A percentile compares a stretch with the other conserved stretches of the same genome.
Conservation (phyloP, 2,329 filamentous ascomycete species). For the Penicillium digitatum region DNA sequence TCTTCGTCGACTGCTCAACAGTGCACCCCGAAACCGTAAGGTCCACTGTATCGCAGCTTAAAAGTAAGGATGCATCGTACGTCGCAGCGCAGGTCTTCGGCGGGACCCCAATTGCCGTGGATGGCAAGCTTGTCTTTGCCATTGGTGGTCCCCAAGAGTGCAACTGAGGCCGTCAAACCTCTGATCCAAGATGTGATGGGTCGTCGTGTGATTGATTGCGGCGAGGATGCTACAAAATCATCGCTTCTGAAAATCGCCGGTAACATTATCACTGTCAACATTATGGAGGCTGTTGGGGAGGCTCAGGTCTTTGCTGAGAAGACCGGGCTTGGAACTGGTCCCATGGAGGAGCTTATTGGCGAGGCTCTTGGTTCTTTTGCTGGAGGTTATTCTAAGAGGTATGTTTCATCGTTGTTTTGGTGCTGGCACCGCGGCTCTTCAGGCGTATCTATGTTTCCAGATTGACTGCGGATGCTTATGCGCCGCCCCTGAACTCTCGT, state of each 20-base stretch:
- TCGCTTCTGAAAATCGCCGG: slow-evolving; percentile 47
- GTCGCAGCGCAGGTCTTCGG: slow-evolving; percentile 45
- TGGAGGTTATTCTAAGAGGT: slow-evolving; percentile 44
- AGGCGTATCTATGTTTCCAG: slow-evolving; percentile 16
- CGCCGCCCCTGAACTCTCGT: slow-evolving; percentile 34
- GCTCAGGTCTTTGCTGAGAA: slow-evolving; percentile 47
- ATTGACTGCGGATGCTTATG: slow-evolving; percentile 44
- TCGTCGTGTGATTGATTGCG: slow-evolving; percentile 41
- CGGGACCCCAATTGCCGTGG: slow-evolving; percentile 42
- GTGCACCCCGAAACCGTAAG: slow-evolving; percentile 69
- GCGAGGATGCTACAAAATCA: slow-evolving; percentile 43
- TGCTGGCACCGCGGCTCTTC: neutral
- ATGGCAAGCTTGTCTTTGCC: slow-evolving; percentile 46
- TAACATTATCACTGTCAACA: slow-evolving; percentile 43
- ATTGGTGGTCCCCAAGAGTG: slow-evolving; percentile 39
- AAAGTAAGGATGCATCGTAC: slow-evolving; percentile 36
- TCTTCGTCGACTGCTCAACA: slow-evolving; percentile 83
- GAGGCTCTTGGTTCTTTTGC: slow-evolving; percentile 45
- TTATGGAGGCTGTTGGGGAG: slow-evolving; percentile 48
- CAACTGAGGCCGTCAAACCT: slow-evolving; percentile 36
- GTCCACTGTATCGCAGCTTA: slow-evolving; percentile 31
- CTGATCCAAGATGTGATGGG: slow-evolving; percentile 46
- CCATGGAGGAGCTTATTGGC: slow-evolving; percentile 43
- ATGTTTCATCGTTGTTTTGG: neutral
- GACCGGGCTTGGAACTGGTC: slow-evolving; percentile 42